Percentiles rank a stretch among this genome's conserved stretches.
Evolutionary conservation across 2,329 filamentous ascomycete species (phyloP).

Genomic region (Achaetomium macrosporum): DNA sequence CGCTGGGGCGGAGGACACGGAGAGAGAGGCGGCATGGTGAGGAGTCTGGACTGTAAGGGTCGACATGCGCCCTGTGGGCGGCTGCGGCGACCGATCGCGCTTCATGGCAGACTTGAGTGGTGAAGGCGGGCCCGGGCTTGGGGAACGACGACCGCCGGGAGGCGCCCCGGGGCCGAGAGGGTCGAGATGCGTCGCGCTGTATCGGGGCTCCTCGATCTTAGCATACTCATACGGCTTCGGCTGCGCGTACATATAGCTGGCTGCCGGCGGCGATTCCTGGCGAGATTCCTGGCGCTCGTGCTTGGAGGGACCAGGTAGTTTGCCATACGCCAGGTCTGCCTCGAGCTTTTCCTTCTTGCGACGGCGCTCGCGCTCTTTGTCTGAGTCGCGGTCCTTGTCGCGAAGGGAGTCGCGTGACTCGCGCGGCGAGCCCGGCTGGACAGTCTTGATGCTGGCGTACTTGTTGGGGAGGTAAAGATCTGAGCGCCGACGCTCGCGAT

Average conservation of each 20-base stretch:
- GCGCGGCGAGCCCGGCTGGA: slow-evolving; percentile 24
- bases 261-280: slow-evolving; percentile 26
- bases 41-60: slow-evolving; percentile 46
- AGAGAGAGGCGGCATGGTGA: slow-evolving; percentile 36
- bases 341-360: slow-evolving; percentile 26
- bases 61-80: slow-evolving; percentile 46
- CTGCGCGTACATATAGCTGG: slow-evolving; percentile 28
- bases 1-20: slow-evolving; percentile 57
- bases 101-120: slow-evolving; percentile 31
- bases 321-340: slow-evolving; percentile 49
- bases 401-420: slow-evolving; percentile 26
- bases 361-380: slow-evolving; percentile 27
- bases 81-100: slow-evolving; percentile 42
- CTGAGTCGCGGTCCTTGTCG: slow-evolving; percentile 23
- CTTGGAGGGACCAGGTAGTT: slow-evolving; percentile 20
- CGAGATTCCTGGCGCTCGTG: slow-evolving; percentile 20
- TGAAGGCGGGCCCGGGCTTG: slow-evolving; percentile 25
- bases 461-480: slow-evolving; percentile 44
- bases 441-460: slow-evolving; percentile 35
- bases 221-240: slow-evolving; percentile 37
- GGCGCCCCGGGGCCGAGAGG: slow-evolving; percentile 14
- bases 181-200: slow-evolving; percentile 15
- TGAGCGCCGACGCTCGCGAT: slow-evolving; percentile 28
- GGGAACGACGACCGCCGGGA: slow-evolving; percentile 21
- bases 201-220: slow-evolving; percentile 26